phyloP scores from a whole-genome alignment of 805 yeast genomes.

The Jamesozyma jinghongensis region DNA sequence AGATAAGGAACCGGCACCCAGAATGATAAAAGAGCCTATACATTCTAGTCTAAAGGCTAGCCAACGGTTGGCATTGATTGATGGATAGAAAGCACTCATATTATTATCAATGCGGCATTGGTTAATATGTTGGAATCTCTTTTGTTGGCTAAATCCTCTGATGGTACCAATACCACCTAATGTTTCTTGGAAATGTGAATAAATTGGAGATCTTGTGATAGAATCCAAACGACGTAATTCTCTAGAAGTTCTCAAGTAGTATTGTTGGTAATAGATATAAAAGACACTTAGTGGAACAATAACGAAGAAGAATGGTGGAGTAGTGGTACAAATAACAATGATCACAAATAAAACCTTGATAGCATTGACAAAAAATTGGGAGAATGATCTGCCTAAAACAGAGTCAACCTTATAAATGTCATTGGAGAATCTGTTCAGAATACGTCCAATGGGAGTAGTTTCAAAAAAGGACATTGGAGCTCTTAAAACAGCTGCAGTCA shows the following conservation, averaged over 20 bases:
- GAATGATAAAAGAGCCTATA: conserved; percentile 79
- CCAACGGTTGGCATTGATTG: conserved; percentile 94
- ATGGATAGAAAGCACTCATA: conserved; percentile 86
- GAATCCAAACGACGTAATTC: conserved; percentile 78
- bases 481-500: conserved; percentile 66
- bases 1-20: conserved; percentile 76
- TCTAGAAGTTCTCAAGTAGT: conserved; percentile 67
- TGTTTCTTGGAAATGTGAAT: conserved; percentile 78
- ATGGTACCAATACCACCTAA: conserved; percentile 67
- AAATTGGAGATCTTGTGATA: conserved; percentile 69
- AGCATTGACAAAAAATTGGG: conserved; percentile 54
- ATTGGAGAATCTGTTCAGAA: conserved; percentile 81
- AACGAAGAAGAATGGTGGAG: conserved; percentile 76
- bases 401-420: conserved; percentile 89
- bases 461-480: conserved; percentile 96
- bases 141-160: conserved; percentile 61
- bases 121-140: conserved; percentile 56
- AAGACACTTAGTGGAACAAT: conserved; percentile 59
- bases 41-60: conserved; percentile 89
- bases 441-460: conserved; percentile 91
- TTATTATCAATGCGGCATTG: conserved; percentile 71
- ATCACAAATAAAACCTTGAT: conserved; percentile 66
- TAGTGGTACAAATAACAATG: conserved; percentile 69
- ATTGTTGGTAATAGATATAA: conserved; percentile 66
- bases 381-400: conserved; percentile 56